Evolutionary conservation across 176 grass and related monocot genomes (phyloP).

Genomic region (Metroxylon sagu): DNA sequence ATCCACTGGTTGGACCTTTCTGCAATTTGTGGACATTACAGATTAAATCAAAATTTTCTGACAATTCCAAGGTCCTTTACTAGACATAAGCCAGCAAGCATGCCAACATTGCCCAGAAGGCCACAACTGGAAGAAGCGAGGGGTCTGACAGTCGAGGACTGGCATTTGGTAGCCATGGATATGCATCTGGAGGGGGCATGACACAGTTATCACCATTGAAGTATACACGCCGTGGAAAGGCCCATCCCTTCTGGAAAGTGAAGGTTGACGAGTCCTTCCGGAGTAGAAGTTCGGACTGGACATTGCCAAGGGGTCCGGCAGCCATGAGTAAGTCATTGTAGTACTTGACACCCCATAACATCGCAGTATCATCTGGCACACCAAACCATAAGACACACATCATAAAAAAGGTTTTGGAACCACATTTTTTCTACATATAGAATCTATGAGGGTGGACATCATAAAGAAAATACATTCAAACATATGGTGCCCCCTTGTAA

Average conservation of each 20-base stretch:
- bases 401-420: too few species aligned
- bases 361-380: conserved; percentile 58
- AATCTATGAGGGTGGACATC: too few species aligned
- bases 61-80: not conserved
- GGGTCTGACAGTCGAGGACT: conserved; percentile 13
- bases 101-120: conserved; percentile 9
- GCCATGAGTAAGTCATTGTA: conserved; percentile 67
- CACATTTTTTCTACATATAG: too few species aligned
- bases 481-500: too few species aligned
- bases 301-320: conserved; percentile 52
- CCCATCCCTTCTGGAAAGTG: conserved; percentile 64
- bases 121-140: conserved; percentile 15
- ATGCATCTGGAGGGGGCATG: conserved; percentile 56
- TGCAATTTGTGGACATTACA: too few species aligned
- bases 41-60: not conserved
- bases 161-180: conserved; percentile 49
- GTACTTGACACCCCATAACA: conserved; percentile 70
- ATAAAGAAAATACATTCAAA: too few species aligned
- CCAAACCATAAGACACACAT: not conserved
- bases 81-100: conserved; percentile 28
- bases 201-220: conserved; percentile 74
- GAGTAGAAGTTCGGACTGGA: conserved; percentile 61
- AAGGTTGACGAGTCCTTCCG: conserved; percentile 32
- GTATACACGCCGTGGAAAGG: conserved; percentile 58
- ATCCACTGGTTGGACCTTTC: too few species aligned